phyloP scores from a whole-genome alignment of 2,329 filamentous ascomycete genomes.

The Onygena corvina region DNA sequence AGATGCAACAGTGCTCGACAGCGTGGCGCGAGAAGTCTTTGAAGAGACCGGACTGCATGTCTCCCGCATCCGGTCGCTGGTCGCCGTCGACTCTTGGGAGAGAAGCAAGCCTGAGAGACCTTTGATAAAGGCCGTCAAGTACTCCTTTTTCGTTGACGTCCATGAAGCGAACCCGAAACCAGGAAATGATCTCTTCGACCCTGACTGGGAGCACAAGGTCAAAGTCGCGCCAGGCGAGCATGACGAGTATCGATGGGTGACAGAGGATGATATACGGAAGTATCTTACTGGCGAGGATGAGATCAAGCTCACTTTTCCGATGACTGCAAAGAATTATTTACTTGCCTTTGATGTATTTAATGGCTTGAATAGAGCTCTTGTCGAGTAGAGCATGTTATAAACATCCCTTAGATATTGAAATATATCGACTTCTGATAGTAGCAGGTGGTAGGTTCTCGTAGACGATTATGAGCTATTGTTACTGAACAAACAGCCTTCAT shows the following conservation, averaged over 20 bases:
- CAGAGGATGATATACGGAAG: not conserved
- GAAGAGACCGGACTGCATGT: constrained; percentile 8
- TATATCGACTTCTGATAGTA: not conserved
- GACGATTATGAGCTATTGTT: no score
- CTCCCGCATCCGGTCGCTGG: not conserved
- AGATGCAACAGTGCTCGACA: constrained; percentile 5
- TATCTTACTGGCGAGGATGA: not conserved
- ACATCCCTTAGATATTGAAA: not conserved
- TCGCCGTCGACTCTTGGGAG: constrained; percentile 4
- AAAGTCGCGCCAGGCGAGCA: constrained; percentile 4
- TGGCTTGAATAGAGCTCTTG: not conserved
- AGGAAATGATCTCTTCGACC: not conserved
- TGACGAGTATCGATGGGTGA: constrained; percentile 6
- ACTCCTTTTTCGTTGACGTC: constrained; percentile 2
- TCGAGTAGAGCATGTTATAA: not conserved
- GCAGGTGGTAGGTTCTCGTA: no score
- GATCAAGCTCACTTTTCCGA: not conserved
- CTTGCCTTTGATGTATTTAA: not conserved
- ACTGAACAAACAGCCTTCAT: no score
- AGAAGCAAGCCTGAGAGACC: not conserved
- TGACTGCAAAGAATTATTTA: not conserved
- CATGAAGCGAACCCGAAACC: not conserved
- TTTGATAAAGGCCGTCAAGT: not conserved
- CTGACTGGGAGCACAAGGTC: not conserved
- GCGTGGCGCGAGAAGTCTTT: constrained; percentile 2